Base-by-base conservation (phyloP, 495 filamentous ascomycete genomes). In the Rhizodiscina lignyota region DNA sequence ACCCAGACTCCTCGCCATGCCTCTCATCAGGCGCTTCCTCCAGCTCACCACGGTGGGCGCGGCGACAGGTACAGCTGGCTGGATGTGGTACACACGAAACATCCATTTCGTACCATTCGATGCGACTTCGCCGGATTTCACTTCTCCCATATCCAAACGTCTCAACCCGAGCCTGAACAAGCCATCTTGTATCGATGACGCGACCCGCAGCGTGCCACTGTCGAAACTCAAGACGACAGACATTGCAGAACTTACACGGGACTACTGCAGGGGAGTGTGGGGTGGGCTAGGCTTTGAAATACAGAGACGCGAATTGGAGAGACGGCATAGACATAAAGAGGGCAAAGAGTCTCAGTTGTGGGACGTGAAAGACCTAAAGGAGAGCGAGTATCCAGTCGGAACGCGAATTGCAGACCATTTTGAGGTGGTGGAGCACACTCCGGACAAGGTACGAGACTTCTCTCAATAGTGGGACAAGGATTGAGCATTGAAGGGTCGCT, bases 371-470 rank as follows among this genome's bases (percentile, higher is more conserved):
- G 40, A 47, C 21, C 18, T 50, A 31, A 36, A 11, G 5, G 34
- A 27, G 24, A 37, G 20, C 5, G 38, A 34, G 35, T 50, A 50
- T 38, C 5, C 18, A 16, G 43, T 47, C 5, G 43, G 47, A 13
- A 50, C 44, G 5, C 35, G 32, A 24, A 47, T 50, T 37, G 34
- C 37, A 30, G 47, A 50, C 40, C 44, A 50, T 40, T 50, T 50
- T 23, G 47, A 50, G 44, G 47, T 50, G 18, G 20, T 50, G 33
- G 43, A 47, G 20, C 33, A 39, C 12, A 39, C 34, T 1, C 27
- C 20, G 21, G 44, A 50, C n/a, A 47, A 42, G 44, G 47, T 50
- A 21, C 10, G 43, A 22, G 18, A n/a, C n/a, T n/a, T n/a, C n/a
- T n/a, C n/a, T n/a, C n/a, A n/a, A n/a, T n/a, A n/a, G n/a, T n/a